Evolutionary conservation across 208 protist genomes (phyloP).

Genomic region (Trypanosoma mega): DNA sequence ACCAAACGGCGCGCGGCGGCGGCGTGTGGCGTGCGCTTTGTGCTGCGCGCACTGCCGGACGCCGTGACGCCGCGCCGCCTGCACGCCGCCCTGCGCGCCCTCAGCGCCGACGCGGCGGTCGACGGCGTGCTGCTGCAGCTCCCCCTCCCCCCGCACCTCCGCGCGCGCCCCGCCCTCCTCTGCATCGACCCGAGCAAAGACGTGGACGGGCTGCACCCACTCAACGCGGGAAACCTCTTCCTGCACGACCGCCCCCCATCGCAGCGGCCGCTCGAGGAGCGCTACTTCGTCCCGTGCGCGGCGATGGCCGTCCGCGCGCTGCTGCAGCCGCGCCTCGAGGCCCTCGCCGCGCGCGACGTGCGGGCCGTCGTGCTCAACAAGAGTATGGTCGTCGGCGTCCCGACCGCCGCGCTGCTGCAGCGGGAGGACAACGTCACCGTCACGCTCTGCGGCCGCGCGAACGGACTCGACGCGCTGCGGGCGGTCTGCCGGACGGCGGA

Average conservation of each 20-base stretch:
- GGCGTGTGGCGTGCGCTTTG: conserved; percentile 46
- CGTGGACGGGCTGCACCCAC: conserved; percentile 92
- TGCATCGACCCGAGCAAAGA: conserved; percentile 80
- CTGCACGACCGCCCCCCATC: conserved; percentile 35
- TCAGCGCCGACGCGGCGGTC: conserved; percentile 38
- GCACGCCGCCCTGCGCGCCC: conserved; percentile 35
- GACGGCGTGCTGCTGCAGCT: conserved; percentile 93
- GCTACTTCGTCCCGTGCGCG: conserved; percentile 66
- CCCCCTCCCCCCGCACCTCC: conserved; percentile 90
- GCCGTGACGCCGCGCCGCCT: conserved; percentile 32
- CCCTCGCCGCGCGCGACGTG: conserved; percentile 19
- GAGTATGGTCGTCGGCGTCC: conserved; percentile 93
- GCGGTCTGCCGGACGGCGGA: conserved; percentile 64
- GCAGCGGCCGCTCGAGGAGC: conserved; percentile 43
- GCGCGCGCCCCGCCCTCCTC: conserved; percentile 61
- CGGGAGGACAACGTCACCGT: conserved; percentile 86
- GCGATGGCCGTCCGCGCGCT: conserved; percentile 55
- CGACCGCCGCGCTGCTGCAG: conserved; percentile 87
- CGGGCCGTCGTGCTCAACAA: conserved; percentile 94
- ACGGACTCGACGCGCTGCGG: conserved; percentile 56
- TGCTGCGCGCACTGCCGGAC: conserved; percentile 32
- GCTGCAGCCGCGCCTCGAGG: conserved; percentile 25
- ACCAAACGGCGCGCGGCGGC: conserved; percentile 47
- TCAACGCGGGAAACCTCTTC: conserved; percentile 87
- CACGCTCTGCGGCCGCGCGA: conserved; percentile 89